phyloP scores from a whole-genome alignment of 192 early-diverging fungal genomes.

The Chytriomyces sp. region DNA sequence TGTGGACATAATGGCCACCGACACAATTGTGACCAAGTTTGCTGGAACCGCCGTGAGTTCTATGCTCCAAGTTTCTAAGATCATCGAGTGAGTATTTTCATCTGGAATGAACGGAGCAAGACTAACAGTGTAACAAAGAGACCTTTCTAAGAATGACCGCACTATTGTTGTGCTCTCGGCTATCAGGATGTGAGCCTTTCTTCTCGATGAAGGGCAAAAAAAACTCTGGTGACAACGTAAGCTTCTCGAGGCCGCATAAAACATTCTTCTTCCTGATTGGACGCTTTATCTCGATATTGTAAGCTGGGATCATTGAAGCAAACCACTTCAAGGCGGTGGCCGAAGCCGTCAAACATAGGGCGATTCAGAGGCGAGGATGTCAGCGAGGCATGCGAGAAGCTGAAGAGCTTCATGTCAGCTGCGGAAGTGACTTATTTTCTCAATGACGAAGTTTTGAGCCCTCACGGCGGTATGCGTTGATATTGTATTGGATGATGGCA shows the following conservation, averaged over 20 bases:
- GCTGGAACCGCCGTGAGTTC: slow-evolving; percentile 95
- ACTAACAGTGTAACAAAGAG: neutral
- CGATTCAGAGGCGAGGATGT: slow-evolving; percentile 58
- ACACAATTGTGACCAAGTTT: slow-evolving; percentile 73
- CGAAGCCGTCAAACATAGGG: slow-evolving; percentile 40
- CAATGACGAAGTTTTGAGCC: too few species aligned
- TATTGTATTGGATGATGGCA: too few species aligned
- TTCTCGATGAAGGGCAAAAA: too few species aligned
- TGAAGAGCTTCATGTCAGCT: slow-evolving; percentile 86
- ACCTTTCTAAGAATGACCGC: slow-evolving; percentile 63
- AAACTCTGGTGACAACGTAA: slow-evolving; percentile 38
- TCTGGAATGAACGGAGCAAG: neutral
- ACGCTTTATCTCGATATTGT: slow-evolving; percentile 75
- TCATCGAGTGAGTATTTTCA: slow-evolving; percentile 75
- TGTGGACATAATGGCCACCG: neutral
- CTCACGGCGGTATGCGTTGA: neutral
- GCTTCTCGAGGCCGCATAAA: slow-evolving; percentile 71
- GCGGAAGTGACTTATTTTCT: slow-evolving; percentile 73
- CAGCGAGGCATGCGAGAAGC: slow-evolving; percentile 73
- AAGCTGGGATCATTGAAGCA: slow-evolving; percentile 76
- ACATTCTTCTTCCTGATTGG: slow-evolving; percentile 74
- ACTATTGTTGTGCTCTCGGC: slow-evolving; percentile 96
- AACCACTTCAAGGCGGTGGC: slow-evolving; percentile 77
- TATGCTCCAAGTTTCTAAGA: slow-evolving; percentile 59
- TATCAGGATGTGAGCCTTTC: too few species aligned